Evolutionary conservation across 2,329 filamentous ascomycete species (phyloP).

Genomic region (Pseudocercospora macadamiae): DNA sequence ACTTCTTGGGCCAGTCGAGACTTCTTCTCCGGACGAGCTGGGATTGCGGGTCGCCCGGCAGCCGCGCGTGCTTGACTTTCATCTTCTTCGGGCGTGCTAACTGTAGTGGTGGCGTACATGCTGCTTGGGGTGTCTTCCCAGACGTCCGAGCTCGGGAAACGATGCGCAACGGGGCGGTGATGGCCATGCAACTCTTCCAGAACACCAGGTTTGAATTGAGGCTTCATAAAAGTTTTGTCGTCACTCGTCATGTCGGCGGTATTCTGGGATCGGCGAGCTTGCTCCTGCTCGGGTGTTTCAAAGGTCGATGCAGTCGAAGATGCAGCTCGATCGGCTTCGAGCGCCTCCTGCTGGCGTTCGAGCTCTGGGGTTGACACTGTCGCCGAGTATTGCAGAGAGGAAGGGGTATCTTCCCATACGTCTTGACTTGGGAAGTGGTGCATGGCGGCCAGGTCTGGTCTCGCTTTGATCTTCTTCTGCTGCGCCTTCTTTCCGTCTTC

Average conservation of each 20-base stretch:
- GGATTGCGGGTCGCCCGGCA: conserved; percentile 35
- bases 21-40: conserved; percentile 34
- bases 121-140: conserved; percentile 95
- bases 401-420: conserved; percentile 94
- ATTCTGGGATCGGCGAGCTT: conserved; percentile 40
- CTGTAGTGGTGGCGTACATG: conserved; percentile 75
- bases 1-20: conserved; percentile 38
- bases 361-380: conserved; percentile 78
- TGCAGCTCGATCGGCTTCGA: conserved; percentile 33
- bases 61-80: conserved; percentile 34
- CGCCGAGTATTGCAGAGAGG: conserved; percentile 74
- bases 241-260: conserved; percentile 44
- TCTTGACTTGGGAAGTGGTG: conserved; percentile 89
- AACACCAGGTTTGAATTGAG: conserved; percentile 60
- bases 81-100: conserved; percentile 47
- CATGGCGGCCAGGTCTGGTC: conserved; percentile 49
- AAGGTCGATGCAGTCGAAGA: conserved; percentile 40
- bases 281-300: conserved; percentile 51
- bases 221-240: conserved; percentile 57
- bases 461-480: conserved; percentile 59
- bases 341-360: conserved; percentile 43
- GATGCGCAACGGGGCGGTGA: conserved; percentile 62
- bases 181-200: conserved; percentile 52
- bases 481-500: conserved; percentile 63
- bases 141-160: conserved; percentile 89